Conservation (phyloP, 352 stramenopile genomes). For the Pythium aristosporum region DNA sequence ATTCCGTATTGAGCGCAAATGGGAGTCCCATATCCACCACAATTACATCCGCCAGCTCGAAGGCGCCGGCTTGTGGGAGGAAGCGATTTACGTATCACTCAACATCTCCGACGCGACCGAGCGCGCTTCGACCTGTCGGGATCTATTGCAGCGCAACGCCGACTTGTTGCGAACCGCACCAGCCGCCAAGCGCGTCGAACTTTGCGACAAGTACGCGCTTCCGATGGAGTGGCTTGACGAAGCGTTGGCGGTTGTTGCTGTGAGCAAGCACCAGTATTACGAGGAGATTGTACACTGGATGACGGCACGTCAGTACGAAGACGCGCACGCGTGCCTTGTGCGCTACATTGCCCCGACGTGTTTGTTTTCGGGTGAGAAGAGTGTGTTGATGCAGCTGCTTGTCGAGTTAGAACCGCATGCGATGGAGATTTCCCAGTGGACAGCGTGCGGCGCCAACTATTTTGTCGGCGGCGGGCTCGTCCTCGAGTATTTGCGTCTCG, state of each 20-base stretch:
- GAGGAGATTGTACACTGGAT: slow-evolving; percentile 81
- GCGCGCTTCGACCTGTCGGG: slow-evolving; percentile 54
- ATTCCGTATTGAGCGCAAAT: slow-evolving; percentile 72
- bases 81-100: slow-evolving; percentile 78
- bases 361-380: slow-evolving; percentile 67
- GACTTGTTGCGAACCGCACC: slow-evolving; percentile 37
- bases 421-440: slow-evolving; percentile 63
- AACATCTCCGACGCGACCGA: slow-evolving; percentile 64
- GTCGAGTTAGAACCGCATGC: slow-evolving; percentile 55
- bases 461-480: slow-evolving; percentile 57
- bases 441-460: slow-evolving; percentile 44
- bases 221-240: slow-evolving; percentile 72
- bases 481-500: slow-evolving; percentile 70
- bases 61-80: slow-evolving; percentile 55
- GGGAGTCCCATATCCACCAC: slow-evolving; percentile 76
- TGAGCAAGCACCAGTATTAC: slow-evolving; percentile 46
- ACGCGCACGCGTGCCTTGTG: slow-evolving; percentile 62
- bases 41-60: slow-evolving; percentile 84
- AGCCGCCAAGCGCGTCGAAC: slow-evolving; percentile 38
- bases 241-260: slow-evolving; percentile 53
- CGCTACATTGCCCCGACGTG: slow-evolving; percentile 54
- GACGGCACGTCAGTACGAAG: slow-evolving; percentile 51
- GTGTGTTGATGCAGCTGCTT: slow-evolving; percentile 51
- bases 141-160: slow-evolving; percentile 65
- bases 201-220: slow-evolving; percentile 49